These are phyloP conservation scores for Exophiala oligosperma DNA, from an alignment of 2,329 filamentous ascomycete species.

Conservation along the genomic window DNA sequence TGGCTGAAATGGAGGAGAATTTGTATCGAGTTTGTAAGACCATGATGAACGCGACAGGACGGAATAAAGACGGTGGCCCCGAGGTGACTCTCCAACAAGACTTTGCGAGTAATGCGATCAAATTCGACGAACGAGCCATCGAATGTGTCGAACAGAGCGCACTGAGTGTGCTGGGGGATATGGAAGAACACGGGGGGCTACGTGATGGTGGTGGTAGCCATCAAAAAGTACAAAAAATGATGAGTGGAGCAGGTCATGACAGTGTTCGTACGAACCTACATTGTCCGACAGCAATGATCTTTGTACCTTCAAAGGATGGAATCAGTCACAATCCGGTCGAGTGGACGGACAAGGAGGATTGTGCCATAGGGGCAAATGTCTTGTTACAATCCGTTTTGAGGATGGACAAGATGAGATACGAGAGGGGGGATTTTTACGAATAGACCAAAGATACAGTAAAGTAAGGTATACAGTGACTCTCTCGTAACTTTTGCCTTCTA, in stretches of 20 bases:
- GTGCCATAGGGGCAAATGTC: conserved; percentile 33
- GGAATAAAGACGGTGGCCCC: neutral
- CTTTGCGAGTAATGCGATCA: conserved; percentile 52
- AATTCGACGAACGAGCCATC: conserved; percentile 69
- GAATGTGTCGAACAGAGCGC: conserved; percentile 63
- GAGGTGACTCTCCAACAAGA: conserved; percentile 20
- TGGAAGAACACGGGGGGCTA: conserved; percentile 37
- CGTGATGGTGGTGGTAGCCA: too few species aligned
- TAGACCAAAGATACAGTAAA: neutral
- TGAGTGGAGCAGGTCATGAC: conserved; percentile 66
- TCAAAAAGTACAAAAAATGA: conserved; percentile 54
- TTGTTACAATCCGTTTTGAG: conserved; percentile 35
- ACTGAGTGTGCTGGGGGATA: conserved; percentile 47
- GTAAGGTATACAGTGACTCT: too few species aligned
- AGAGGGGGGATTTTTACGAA: conserved; percentile 20
- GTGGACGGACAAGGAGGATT: conserved; percentile 62
- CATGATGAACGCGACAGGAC: too few species aligned
- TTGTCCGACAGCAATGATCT: conserved; percentile 67
- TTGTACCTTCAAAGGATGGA: conserved; percentile 63
- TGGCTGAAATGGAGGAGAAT: conserved; percentile 18
- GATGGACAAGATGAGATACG: conserved; percentile 40
- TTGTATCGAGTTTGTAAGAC: conserved; percentile 1
- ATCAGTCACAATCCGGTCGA: conserved; percentile 65
- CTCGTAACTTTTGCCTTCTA: too few species aligned
- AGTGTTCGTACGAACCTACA: conserved; percentile 61